phyloP scores from a whole-genome alignment of 2,329 filamentous ascomycete genomes.

The Beauveria brongniartii region DNA sequence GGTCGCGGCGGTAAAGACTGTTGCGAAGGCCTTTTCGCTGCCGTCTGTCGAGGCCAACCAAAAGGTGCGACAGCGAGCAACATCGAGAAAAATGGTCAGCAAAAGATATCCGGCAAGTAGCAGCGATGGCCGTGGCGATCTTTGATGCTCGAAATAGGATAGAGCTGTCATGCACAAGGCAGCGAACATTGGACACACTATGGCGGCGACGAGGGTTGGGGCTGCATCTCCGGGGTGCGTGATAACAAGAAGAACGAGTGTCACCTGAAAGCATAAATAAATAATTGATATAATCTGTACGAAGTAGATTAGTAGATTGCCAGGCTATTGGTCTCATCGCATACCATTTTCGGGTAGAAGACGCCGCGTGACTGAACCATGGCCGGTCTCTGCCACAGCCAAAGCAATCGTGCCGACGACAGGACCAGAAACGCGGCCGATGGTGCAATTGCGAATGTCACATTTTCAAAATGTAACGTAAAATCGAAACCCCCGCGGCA shows the following conservation, averaged over 20 bases:
- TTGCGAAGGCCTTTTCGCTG: not conserved
- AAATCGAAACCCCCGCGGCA: not conserved
- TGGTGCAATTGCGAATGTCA: not conserved
- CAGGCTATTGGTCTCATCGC: not conserved
- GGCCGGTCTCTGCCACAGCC: not conserved
- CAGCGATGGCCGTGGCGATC: conserved; percentile 31
- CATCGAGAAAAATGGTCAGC: conserved; percentile 36
- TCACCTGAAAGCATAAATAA: not conserved
- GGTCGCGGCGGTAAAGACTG: conserved; percentile 27
- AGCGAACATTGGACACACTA: conserved; percentile 10
- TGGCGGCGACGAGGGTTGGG: conserved; percentile 18
- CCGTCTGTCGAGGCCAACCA: not conserved
- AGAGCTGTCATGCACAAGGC: conserved; percentile 22
- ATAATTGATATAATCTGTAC: not conserved
- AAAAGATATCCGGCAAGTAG: conserved; percentile 34
- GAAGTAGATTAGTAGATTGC: not conserved
- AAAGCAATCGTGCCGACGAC: not conserved
- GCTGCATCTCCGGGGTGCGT: too few relatives aligned
- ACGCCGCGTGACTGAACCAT: not conserved
- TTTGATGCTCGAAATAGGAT: conserved; percentile 29
- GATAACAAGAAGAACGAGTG: not conserved
- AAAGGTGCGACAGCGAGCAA: conserved; percentile 32
- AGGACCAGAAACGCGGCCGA: not conserved
- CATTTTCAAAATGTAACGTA: not conserved
- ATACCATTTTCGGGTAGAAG: not conserved